These are phyloP conservation scores for Vigna angularis DNA, from an alignment of 306 rosid genomes.

Conservation along the genomic window DNA sequence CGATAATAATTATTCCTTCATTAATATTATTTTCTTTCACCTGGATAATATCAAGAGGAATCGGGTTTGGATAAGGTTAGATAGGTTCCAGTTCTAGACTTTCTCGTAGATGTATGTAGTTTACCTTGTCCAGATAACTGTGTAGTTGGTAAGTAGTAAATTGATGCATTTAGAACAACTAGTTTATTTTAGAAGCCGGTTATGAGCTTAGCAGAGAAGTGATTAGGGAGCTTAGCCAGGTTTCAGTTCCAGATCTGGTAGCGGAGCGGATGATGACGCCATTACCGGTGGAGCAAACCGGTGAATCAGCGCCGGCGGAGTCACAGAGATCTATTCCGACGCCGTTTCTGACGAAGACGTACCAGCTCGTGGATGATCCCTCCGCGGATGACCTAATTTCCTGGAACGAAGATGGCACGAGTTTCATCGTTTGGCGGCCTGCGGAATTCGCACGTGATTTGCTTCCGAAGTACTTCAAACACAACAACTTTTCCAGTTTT, in stretches of 20 bases:
- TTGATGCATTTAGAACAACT: slow-evolving; percentile 1
- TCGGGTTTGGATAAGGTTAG: background rate
- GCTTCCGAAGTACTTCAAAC: slow-evolving; percentile 90
- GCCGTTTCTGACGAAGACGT: slow-evolving; percentile 87
- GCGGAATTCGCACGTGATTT: slow-evolving; percentile 98
- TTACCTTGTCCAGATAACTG: background rate
- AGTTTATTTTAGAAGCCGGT: background rate
- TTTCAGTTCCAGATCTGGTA: slow-evolving; percentile 58
- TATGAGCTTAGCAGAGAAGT: background rate
- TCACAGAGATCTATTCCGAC: slow-evolving; percentile 91
- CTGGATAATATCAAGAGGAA: background rate
- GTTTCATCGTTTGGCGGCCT: slow-evolving; percentile 90
- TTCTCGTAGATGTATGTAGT: background rate
- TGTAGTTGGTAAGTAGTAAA: background rate
- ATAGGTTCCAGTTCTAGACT: background rate
- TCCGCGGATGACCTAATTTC: slow-evolving; percentile 80
- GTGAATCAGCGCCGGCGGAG: slow-evolving; percentile 65
- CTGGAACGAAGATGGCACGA: slow-evolving; percentile 90
- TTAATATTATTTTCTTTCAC: background rate
- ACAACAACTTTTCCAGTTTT: slow-evolving; percentile 94
- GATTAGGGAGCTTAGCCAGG: background rate
- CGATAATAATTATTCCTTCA: background rate
- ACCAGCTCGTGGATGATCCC: slow-evolving; percentile 87
- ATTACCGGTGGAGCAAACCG: slow-evolving; percentile 71
- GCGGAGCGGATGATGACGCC: slow-evolving; percentile 55